A percentile compares a stretch with the other conserved stretches of the same genome.
phyloP scores from a whole-genome alignment of 2,329 filamentous ascomycete species.

The Curvularia verruculosa region DNA sequence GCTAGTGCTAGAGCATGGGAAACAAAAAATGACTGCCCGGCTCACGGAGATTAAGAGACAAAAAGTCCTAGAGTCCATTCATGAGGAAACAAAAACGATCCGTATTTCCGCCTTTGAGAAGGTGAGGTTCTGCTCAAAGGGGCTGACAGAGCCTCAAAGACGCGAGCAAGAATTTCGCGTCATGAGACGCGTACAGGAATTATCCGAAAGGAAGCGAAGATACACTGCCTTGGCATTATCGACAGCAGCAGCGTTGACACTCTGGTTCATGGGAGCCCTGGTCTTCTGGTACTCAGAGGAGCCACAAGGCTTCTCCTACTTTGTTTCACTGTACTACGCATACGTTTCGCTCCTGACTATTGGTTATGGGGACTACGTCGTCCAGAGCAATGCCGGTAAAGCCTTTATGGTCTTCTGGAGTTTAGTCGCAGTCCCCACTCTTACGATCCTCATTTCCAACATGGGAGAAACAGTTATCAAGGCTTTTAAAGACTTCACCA shows the following conservation, averaged over 20 bases:
- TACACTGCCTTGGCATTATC: constrained; percentile 53
- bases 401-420: constrained; percentile 65
- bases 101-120: constrained; percentile 51
- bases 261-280: constrained; percentile 58
- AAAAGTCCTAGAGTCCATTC: constrained; percentile 48
- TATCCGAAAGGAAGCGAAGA: constrained; percentile 45
- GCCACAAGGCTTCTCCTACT: constrained; percentile 58
- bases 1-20: constrained; percentile 57
- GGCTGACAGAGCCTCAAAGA: constrained; percentile 47
- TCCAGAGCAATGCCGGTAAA: constrained; percentile 57
- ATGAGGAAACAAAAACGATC: constrained; percentile 51
- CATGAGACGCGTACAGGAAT: constrained; percentile 51
- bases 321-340: constrained; percentile 59
- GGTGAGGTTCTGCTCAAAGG: constrained; percentile 51
- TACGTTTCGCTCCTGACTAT: constrained; percentile 61
- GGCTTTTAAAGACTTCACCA: constrained; percentile 60
- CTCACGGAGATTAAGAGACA: constrained; percentile 58
- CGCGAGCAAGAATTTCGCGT: constrained; percentile 57
- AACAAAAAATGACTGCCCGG: constrained; percentile 57
- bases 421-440: constrained; percentile 59
- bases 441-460: constrained; percentile 61
- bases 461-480: constrained; percentile 63
- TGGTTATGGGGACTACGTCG: constrained; percentile 60
- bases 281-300: constrained; percentile 58
- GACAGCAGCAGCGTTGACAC: constrained; percentile 43